Base-by-base conservation (phyloP, 148 eudicot species). In the Dysphania ambrosioides region DNA sequence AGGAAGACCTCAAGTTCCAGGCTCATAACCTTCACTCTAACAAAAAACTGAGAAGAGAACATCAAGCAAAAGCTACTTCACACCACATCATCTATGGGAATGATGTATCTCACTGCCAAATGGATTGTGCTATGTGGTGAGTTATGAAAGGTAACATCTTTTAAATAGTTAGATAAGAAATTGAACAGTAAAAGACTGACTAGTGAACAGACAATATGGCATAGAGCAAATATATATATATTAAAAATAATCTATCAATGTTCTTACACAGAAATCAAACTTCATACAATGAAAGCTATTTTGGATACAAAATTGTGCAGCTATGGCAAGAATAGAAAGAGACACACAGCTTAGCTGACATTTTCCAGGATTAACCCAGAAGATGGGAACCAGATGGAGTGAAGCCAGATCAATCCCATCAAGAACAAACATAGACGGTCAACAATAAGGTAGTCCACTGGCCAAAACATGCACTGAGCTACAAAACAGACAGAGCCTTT, bases 301-400 rank as follows among this genome's bases (percentile, higher is more conserved):
- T 57, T 19, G 18, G 35, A 56, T 61, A 40, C 60, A 66, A 67
- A 67, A 55, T 55, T 34, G 30, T 12, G 55, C 65, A 60, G 64
- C 66, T 29, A 35, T 29, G 41, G 29, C 55, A n/a, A 29, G 63
- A 29, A 66, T 75, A 44, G 65, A 75, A 66, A 68, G 31, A 40
- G 72, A 38, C 78, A 75, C 57, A 75, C 78, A 34, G 71, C 71
- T 66, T 11, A 16, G 66, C 38, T 24, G 66, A 67, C 27, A 36
- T 67, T 13, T 27, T 19, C 72, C 44, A 75, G 53, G 66, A 19
- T 56, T 26, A 29, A 19, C 21, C 19, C 34, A 8, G 53, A 30
- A 31, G 19, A 27, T 56, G 56, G 65, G 30, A 57, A 67, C 72
- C 47, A 63, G 38, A 68, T 35, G 40, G 55, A 53, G 38, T 27